A percentile compares a stretch with the other conserved stretches of the same genome.
Conservation (phyloP, 306 rosid species). For the Sindora glabra region DNA sequence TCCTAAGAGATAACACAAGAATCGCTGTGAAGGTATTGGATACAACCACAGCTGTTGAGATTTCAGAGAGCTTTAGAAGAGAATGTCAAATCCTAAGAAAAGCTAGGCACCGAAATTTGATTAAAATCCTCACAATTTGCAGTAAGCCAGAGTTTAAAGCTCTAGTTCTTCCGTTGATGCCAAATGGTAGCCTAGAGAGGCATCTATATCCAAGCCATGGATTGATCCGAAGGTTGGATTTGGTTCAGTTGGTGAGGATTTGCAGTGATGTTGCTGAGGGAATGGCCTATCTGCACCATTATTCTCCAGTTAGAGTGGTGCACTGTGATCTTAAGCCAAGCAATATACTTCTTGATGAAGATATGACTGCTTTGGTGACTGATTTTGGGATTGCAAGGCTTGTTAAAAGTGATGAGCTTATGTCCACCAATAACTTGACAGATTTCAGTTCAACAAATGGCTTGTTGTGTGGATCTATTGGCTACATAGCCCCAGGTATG, state of each 20-base stretch:
- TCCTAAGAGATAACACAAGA: constrained; percentile 57
- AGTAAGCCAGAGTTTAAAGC: constrained; percentile 77
- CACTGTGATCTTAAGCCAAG: constrained; percentile 95
- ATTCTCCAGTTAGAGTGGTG: constrained; percentile 69
- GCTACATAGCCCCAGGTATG: constrained; percentile 95
- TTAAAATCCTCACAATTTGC: constrained; percentile 74
- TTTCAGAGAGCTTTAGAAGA: constrained; percentile 65
- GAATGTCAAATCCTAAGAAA: constrained; percentile 67
- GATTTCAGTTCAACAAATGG: constrained; percentile 64
- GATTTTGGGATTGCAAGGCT: constrained; percentile 90
- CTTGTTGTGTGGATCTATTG: constrained; percentile 74
- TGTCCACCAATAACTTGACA: constrained; percentile 19
- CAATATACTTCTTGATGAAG: constrained; percentile 78
- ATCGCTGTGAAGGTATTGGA: constrained; percentile 83
- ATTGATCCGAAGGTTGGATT: constrained; percentile 31
- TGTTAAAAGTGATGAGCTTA: constrained; percentile 32
- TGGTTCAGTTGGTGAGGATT: constrained; percentile 63
- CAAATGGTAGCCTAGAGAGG: constrained; percentile 81
- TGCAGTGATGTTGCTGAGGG: constrained; percentile 91
- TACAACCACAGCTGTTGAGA: constrained; percentile 34
- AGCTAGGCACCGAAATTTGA: constrained; percentile 75
- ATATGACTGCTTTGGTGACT: constrained; percentile 76
- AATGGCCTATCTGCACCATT: constrained; percentile 76
- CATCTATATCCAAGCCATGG: constrained; percentile 61
- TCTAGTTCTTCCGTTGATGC: constrained; percentile 81